Percentiles rank a stretch among this genome's conserved stretches.
Evolutionary conservation across 164 flowering plant genomes (phyloP).

Genomic region (Chimonanthus salicifolius): DNA sequence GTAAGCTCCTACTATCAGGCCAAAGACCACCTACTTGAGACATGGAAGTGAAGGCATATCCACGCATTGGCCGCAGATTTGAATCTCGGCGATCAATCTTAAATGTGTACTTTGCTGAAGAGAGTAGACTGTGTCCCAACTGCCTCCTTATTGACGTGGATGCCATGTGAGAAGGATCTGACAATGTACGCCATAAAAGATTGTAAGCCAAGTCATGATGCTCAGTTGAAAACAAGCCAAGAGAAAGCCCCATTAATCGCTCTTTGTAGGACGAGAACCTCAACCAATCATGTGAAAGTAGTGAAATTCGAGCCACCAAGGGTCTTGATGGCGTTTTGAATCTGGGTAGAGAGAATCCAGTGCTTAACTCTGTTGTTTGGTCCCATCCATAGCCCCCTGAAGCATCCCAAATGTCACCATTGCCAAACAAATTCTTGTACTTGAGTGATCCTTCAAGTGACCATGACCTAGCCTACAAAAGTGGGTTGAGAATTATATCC

Average conservation of each 20-base stretch:
- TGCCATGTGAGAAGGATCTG: constrained; percentile 84
- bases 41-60: constrained; percentile 68
- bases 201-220: constrained; percentile 70
- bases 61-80: constrained; percentile 69
- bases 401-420: constrained; percentile 91
- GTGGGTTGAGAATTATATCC: background rate
- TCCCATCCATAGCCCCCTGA: constrained; percentile 79
- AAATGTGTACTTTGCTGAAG: constrained; percentile 71
- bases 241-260: constrained; percentile 58
- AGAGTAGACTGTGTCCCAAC: constrained; percentile 76
- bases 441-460: constrained; percentile 78
- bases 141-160: constrained; percentile 75
- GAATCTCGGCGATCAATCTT: constrained; percentile 75
- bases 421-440: constrained; percentile 73
- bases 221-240: constrained; percentile 62
- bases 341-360: constrained; percentile 72
- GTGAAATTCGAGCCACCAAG: constrained; percentile 50
- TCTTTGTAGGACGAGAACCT: constrained; percentile 91
- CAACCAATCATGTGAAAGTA: constrained; percentile 86
- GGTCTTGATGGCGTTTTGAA: constrained; percentile 43
- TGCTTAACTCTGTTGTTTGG: constrained; percentile 68
- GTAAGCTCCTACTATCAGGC: constrained; percentile 67
- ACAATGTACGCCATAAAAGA: constrained; percentile 76
- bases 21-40: constrained; percentile 77
- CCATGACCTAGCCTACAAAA: constrained; percentile 83